These are phyloP conservation scores for Aspergillus kassunensis DNA, from an alignment of 495 filamentous ascomycete genomes.

Conservation along the genomic window DNA sequence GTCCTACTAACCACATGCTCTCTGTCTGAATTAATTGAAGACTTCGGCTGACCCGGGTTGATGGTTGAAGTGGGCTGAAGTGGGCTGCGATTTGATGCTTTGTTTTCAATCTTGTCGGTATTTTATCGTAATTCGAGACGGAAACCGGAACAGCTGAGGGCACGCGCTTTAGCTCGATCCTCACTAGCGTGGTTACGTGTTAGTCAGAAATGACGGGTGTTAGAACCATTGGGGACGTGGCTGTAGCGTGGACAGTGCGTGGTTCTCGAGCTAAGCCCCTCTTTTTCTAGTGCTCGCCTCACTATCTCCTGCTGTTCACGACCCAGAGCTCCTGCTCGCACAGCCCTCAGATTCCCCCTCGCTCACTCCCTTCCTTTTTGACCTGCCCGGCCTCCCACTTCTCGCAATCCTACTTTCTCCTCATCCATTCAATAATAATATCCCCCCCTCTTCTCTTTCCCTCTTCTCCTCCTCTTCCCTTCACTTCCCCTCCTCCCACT, in stretches of 20 bases:
- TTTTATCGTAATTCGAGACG: constrained; percentile 16
- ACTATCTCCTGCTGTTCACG: constrained; percentile 21
- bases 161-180: constrained; percentile 11
- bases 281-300: constrained; percentile 25
- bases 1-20: constrained; percentile 13
- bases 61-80: constrained; percentile 15
- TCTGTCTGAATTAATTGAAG: constrained; percentile 1
- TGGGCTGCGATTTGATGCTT: constrained; percentile 13
- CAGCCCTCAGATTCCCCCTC: constrained; percentile 5
- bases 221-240: constrained; percentile 15
- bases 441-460: constrained; percentile 28
- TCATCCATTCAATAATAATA: constrained; percentile 21
- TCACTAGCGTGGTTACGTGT: constrained; percentile 15
- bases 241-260: constrained; percentile 17
- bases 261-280: constrained; percentile 21
- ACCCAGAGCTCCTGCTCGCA: constrained; percentile 18
- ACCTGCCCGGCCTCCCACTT: constrained; percentile 30
- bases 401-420: constrained; percentile 21
- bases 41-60: constrained; percentile 25
- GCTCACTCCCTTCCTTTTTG: constrained; percentile 21
- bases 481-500: constrained; percentile 23
- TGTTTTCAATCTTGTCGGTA: constrained; percentile 16
- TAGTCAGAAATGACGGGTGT: constrained; percentile 18
- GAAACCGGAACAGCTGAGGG: constrained; percentile 8
- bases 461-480: constrained; percentile 22